Evolutionary conservation across 441 rosid genomes (phyloP).

Genomic region (Biscutella laevigata): DNA sequence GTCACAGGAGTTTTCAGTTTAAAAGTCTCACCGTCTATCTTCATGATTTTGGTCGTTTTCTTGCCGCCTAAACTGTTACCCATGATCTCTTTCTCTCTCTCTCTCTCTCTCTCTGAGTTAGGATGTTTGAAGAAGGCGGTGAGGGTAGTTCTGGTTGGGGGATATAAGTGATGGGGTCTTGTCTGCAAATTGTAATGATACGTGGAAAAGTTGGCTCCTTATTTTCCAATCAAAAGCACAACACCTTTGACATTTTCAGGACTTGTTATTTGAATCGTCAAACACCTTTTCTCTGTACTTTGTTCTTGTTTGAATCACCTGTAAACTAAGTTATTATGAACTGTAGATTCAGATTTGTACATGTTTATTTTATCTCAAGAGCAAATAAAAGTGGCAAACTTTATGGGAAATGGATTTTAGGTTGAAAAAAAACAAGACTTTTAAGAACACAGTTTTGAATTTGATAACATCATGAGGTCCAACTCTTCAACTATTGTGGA

Average conservation of each 20-base stretch:
- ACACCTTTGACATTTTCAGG: constrained; percentile 3
- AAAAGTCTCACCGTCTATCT: constrained; percentile 66
- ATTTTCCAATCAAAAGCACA: background rate
- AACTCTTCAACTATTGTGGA: constrained; percentile 28
- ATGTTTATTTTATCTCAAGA: too few relatives aligned
- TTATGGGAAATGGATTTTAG: constrained; percentile 14
- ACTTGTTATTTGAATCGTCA: too few relatives aligned
- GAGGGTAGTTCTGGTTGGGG: background rate
- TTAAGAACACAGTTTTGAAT: constrained; percentile 14
- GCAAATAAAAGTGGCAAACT: background rate
- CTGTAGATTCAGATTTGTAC: too few relatives aligned
- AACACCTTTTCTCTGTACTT: too few relatives aligned
- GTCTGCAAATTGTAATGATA: constrained; percentile 9
- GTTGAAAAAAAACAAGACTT: constrained; percentile 25
- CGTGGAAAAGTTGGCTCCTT: constrained; percentile 1
- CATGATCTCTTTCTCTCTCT: constrained; percentile 28
- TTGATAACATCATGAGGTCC: constrained; percentile 18
- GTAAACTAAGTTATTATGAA: too few relatives aligned
- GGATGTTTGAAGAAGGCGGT: too few relatives aligned
- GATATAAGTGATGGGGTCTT: constrained; percentile 13
- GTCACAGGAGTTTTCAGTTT: constrained; percentile 73
- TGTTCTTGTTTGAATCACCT: too few relatives aligned
- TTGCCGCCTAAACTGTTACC: constrained; percentile 72
- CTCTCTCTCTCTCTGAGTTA: background rate
- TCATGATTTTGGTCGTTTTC: constrained; percentile 70